Conservation (phyloP, 768 basidiomycete species). For the Tylopilus sp. region DNA sequence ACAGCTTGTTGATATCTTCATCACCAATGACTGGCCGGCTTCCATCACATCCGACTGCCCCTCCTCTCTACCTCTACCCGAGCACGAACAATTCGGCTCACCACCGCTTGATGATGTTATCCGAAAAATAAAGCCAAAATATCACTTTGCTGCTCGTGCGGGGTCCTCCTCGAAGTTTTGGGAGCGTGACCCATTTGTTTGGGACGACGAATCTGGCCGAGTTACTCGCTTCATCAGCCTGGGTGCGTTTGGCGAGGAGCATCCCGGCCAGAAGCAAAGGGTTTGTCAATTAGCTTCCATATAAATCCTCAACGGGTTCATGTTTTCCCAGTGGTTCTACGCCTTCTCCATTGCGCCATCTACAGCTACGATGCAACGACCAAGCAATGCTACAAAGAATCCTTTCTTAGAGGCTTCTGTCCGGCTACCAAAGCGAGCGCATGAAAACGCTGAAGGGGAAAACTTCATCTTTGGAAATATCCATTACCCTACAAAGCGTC, state of each 20-base stretch:
- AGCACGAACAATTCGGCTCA: conserved; percentile 43
- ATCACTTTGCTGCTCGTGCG: conserved; percentile 75
- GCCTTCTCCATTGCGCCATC: conserved; percentile 82
- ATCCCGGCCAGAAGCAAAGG: conserved; percentile 73
- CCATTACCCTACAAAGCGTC: conserved; percentile 55
- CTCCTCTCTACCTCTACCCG: conserved; percentile 39
- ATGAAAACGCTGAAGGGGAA: conserved; percentile 45
- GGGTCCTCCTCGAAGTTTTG: conserved; percentile 77
- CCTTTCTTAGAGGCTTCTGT: conserved; percentile 51
- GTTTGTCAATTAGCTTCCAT: conserved; percentile 43
- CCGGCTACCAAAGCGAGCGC: conserved; percentile 49
- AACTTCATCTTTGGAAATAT: conserved; percentile 72
- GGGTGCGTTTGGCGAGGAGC: conserved; percentile 76
- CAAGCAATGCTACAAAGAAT: conserved; percentile 66
- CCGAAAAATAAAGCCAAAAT: conserved; percentile 71
- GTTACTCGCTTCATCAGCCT: conserved; percentile 77
- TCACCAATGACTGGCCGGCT: conserved; percentile 77
- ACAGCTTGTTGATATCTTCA: conserved; percentile 73
- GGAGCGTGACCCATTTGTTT: conserved; percentile 91
- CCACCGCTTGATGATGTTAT: conserved; percentile 65
- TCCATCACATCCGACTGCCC: conserved; percentile 60
- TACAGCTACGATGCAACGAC: conserved; percentile 38
- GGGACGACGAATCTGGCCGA: conserved; percentile 69
- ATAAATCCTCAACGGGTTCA: conserved; percentile 6
- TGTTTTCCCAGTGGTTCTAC: conserved; percentile 82